These are phyloP conservation scores for Udeniomyces megalosporus DNA, from an alignment of 768 basidiomycete species.

Conservation along the genomic window DNA sequence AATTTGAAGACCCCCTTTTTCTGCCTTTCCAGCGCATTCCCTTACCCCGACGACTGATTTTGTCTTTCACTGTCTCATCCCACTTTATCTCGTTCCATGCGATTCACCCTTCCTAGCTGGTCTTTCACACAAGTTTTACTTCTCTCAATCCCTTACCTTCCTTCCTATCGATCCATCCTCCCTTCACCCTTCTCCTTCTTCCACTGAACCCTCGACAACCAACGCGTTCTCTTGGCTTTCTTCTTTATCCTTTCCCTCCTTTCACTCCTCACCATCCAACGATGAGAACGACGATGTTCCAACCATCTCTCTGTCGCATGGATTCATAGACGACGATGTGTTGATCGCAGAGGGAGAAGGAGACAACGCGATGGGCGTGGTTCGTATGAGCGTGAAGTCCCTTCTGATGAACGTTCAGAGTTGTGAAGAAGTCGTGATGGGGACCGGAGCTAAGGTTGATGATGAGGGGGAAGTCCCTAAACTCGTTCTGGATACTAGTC, in stretches of 20 bases:
- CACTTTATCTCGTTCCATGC: neutral
- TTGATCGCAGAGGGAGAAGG: neutral
- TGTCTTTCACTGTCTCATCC: too few relatives aligned
- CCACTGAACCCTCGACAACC: neutral
- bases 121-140: neutral
- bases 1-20: too few relatives aligned
- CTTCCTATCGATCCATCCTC: neutral
- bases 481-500: too few relatives aligned
- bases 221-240: too few relatives aligned
- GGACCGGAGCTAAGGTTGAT: too few relatives aligned
- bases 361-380: neutral
- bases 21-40: too few relatives aligned
- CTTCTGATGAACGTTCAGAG: neutral
- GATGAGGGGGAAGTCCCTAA: too few relatives aligned
- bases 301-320: neutral
- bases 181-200: neutral
- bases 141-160: neutral
- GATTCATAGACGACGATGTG: neutral
- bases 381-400: neutral
- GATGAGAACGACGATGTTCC: neutral
- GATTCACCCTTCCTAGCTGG: neutral
- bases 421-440: too few relatives aligned
- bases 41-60: too few relatives aligned
- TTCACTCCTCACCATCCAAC: neutral
- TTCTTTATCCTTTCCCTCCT: neutral